These are phyloP conservation scores for Monoraphidium neglectum DNA, from an alignment of 139 green algal species.

Conservation along the genomic window DNA sequence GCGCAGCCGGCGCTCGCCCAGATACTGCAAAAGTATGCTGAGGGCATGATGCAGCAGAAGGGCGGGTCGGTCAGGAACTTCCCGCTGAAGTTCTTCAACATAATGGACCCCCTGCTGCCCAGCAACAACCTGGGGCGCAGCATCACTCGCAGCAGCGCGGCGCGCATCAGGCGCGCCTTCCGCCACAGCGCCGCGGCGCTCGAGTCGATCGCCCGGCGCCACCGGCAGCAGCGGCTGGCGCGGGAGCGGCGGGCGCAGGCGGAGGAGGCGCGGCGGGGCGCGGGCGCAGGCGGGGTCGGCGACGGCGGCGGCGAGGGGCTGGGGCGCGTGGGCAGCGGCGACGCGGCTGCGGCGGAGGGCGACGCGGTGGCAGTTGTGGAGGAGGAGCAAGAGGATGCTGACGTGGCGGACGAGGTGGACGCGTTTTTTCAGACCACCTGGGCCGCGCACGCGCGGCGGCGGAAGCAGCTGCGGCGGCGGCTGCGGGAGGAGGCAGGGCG, in stretches of 20 bases:
- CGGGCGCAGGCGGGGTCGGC: slow-evolving; percentile 13
- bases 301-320: neutral
- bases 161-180: slow-evolving; percentile 81
- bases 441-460: slow-evolving; percentile 40
- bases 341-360: neutral
- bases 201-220: slow-evolving; percentile 23
- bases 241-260: neutral
- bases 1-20: slow-evolving; percentile 18
- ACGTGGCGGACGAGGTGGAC: slow-evolving; percentile 49
- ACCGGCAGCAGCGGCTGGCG: neutral
- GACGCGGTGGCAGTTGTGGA: neutral
- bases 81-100: slow-evolving; percentile 75
- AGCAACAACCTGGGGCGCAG: slow-evolving; percentile 95
- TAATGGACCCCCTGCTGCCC: slow-evolving; percentile 92
- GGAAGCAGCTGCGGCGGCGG: slow-evolving; percentile 4
- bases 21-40: slow-evolving; percentile 49
- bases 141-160: slow-evolving; percentile 79
- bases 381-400: slow-evolving; percentile 41
- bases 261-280: slow-evolving; percentile 2
- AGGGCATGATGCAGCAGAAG: slow-evolving; percentile 22
- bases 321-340: neutral
- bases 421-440: slow-evolving; percentile 72
- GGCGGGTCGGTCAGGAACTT: slow-evolving; percentile 37
- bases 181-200: slow-evolving; percentile 60
- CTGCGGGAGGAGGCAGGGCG: too few relatives aligned